A percentile compares a stretch with the other conserved stretches of the same genome.
phyloP scores from a whole-genome alignment of 768 basidiomycete species.

The Mycena venus region DNA sequence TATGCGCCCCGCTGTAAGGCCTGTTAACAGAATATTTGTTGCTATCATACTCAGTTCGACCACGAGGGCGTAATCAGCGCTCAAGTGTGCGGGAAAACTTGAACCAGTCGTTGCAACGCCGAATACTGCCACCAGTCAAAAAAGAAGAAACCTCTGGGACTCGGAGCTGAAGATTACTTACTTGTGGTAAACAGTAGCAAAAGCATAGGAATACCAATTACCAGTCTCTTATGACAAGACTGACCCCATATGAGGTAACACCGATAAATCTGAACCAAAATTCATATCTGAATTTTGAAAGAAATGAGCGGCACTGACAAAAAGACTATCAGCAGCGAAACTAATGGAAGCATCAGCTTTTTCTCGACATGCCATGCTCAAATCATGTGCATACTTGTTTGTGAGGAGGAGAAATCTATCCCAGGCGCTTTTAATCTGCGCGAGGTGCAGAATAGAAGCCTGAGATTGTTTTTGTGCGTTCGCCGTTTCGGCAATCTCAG shows the following conservation, averaged over 20 bases:
- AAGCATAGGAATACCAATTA: neutral
- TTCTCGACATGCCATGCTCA: too few relatives aligned
- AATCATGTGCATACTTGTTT: too few relatives aligned
- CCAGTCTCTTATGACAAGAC: neutral
- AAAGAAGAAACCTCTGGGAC: neutral
- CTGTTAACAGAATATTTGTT: conserved; percentile 3
- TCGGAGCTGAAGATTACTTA: neutral
- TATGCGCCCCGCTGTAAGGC: conserved; percentile 4
- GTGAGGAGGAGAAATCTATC: too few relatives aligned
- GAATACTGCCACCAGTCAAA: neutral
- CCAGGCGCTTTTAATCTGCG: too few relatives aligned
- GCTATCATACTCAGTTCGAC: neutral
- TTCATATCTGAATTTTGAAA: neutral
- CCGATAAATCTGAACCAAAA: neutral
- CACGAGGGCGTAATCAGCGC: neutral
- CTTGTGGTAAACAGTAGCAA: neutral
- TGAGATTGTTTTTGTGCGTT: neutral
- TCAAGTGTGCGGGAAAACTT: too few relatives aligned
- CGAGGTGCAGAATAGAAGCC: neutral
- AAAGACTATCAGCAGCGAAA: neutral
- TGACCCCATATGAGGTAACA: conserved; percentile 1
- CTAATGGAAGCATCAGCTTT: too few relatives aligned
- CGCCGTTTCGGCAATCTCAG: neutral
- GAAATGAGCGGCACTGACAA: neutral
- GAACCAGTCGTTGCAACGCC: neutral